Conservation (phyloP, 2,329 filamentous ascomycete species). For the Stagonosporopsis cucurbitacearum region DNA sequence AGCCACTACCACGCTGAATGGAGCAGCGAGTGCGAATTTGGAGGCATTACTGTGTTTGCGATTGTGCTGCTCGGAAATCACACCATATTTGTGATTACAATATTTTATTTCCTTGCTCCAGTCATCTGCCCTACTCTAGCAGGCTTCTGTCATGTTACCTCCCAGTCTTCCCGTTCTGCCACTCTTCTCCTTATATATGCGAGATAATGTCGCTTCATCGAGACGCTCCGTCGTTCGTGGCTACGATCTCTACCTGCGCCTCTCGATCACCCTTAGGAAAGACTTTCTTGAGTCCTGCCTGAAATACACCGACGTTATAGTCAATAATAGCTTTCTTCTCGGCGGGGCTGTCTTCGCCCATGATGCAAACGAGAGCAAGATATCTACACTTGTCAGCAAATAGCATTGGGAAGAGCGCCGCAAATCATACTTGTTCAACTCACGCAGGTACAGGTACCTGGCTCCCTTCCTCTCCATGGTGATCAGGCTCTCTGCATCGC, state of each 20-base stretch:
- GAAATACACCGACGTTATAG: slow-evolving; percentile 84
- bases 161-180: not conserved
- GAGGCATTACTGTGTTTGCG: not conserved
- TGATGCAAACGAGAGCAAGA: slow-evolving; percentile 81
- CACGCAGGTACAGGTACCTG: slow-evolving; percentile 68
- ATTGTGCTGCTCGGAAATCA: not conserved
- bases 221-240: slow-evolving; percentile 22
- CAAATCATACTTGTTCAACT: slow-evolving; percentile 67
- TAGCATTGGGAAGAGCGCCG: too few species aligned
- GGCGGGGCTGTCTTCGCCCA: slow-evolving; percentile 81
- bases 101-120: not conserved
- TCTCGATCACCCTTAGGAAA: slow-evolving; percentile 61
- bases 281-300: slow-evolving; percentile 78
- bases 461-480: slow-evolving; percentile 65
- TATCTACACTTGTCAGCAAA: slow-evolving; percentile 58
- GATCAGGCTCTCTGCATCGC: slow-evolving; percentile 67
- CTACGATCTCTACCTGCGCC: slow-evolving; percentile 32
- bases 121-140: not conserved
- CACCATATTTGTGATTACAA: not conserved
- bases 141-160: not conserved
- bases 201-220: slow-evolving; percentile 10
- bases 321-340: slow-evolving; percentile 85
- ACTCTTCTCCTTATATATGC: not conserved
- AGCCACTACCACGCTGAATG: slow-evolving; percentile 16
- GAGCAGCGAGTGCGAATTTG: slow-evolving; percentile 2